Evolutionary conservation across 495 filamentous ascomycete species (phyloP), one percentile per base, ranked within the genome.

Genomic region (Neurospora sp.): DNA sequence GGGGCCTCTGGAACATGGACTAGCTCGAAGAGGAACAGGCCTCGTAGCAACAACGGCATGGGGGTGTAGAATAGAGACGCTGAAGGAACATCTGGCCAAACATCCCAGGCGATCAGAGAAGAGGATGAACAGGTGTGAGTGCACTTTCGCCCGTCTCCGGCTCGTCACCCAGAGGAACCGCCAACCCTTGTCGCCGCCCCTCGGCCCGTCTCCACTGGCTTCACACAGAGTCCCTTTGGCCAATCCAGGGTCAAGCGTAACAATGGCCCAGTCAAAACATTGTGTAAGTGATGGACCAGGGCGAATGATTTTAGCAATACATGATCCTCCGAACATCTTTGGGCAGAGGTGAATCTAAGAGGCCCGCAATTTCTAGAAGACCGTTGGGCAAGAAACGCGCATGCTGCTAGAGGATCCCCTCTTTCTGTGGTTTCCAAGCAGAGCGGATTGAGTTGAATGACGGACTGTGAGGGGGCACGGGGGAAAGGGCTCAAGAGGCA

Each of bases 341-440:
- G 74, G 61, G 75, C 71, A 71, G 59, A 65, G 27, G 14, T 35
- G 53, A 65, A 18, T 35, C 39, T 16, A 61, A 61, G 77, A 77
- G 47, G 47, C 79, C 82, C 81, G 80, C 82, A 83, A 79, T 81
- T 82, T 82, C 76, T 79, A 84, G 78, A 84, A 82, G 78, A 81
- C 81, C 84, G 82, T 83, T 84, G 82, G 82, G 77, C 73, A 81
- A 79, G 59, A 80, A 82, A 81, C 77, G 77, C 82, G 77, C 78
- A 80, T 80, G 83, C 73, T 65, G 27, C 53, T 35, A 59, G 77
- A 80, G 75, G 72, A 73, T 74, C 75, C 74, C 68, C 71, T 72
- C 71, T 35, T 65, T 22, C 72, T 69, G 42, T 31, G 35, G 35
- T 70, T 69, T 65, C 27, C 22, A 65, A 65, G 27, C 31, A 65